Base-by-base conservation (phyloP, 192 early-diverging fungal genomes). In the Backusella luteola region DNA sequence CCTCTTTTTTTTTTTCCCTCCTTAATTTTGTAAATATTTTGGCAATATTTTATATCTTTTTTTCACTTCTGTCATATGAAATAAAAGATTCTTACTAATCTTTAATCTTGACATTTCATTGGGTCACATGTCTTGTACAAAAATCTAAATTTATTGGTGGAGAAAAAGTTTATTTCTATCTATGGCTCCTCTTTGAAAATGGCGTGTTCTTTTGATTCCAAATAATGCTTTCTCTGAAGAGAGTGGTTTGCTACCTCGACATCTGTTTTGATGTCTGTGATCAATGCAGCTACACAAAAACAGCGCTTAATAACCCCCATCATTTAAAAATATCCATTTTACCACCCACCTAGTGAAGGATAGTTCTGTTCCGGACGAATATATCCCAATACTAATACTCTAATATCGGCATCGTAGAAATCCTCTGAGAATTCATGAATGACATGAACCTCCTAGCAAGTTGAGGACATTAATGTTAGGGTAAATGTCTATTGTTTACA, bases 321-420 rank as follows among this genome's bases (percentile, higher is more conserved):
- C 38, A 9, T 39, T 39, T 39, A 39, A 39, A 11, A 39, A 8
- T 8, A 39, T 11, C 38, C 38, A 7, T 39, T 39, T 9, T 39
- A 39, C 38, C 9, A 49, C 46, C 46, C 46, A 96, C 94, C 94
- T 67, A 98, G 73, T 11, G 92, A 91, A 0, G 81, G 86, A 81
- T 98, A 99, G 80, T 99, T 93, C 66, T 89, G 84, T 81, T 99
- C 98, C 0, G 94, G 87, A 6, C 98, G 88, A 41, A 99, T 92
- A 84, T 92, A 98, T 0, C 94, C 94, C 3, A 95, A 77, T 12
- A 99, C 93, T 34, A 95, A 85, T 23, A 99, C 91, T 39, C 90
- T 85, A 66, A 99, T 84, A 39, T 93, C 83, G 67, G 88, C 83
- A 15, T 91, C 95, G 86, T 99, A 99, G 81, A 99, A 99, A 82